Evolutionary conservation across 2,329 filamentous ascomycete genomes (phyloP).

Genomic region (Aspergillus neotritici): DNA sequence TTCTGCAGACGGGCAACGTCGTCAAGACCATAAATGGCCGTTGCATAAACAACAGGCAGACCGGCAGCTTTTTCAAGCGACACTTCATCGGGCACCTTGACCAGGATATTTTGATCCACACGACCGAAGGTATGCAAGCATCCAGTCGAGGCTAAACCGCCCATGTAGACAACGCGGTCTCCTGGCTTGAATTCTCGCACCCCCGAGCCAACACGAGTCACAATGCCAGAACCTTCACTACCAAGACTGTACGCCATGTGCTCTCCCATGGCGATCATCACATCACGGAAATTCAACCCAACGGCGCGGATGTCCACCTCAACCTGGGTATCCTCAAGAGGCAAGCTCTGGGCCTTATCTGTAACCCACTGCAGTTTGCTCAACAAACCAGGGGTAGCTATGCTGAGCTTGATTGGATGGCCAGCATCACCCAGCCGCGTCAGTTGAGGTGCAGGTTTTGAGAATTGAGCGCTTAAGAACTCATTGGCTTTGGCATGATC

Average conservation of each 20-base stretch:
- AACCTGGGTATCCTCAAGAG: slow-evolving; percentile 12
- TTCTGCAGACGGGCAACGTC: slow-evolving; percentile 16
- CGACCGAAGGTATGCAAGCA: too few relatives aligned
- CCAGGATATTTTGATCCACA: too few relatives aligned
- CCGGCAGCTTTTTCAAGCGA: not conserved
- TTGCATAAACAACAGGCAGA: slow-evolving; percentile 10
- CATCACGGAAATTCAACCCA: slow-evolving; percentile 14
- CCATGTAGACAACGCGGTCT: slow-evolving; percentile 31
- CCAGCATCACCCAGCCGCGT: not conserved
- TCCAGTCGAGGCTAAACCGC: too few relatives aligned
- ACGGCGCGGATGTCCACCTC: slow-evolving; percentile 17
- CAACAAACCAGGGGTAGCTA: too few relatives aligned
- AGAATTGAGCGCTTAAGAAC: not conserved
- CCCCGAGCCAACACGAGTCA: slow-evolving; percentile 28
- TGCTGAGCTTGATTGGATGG: too few relatives aligned
- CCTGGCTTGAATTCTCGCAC: slow-evolving; percentile 33
- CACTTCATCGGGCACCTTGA: not conserved
- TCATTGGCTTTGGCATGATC: not conserved
- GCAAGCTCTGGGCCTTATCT: not conserved
- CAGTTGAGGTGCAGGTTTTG: not conserved
- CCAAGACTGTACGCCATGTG: slow-evolving; percentile 31
- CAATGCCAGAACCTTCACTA: slow-evolving; percentile 39
- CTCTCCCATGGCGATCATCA: slow-evolving; percentile 13
- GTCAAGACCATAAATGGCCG: slow-evolving; percentile 7
- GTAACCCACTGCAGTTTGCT: not conserved